Evolutionary conservation across 345 rosid genomes (phyloP), one percentile per base, ranked within the genome.

Genomic region (Salix udensis): DNA sequence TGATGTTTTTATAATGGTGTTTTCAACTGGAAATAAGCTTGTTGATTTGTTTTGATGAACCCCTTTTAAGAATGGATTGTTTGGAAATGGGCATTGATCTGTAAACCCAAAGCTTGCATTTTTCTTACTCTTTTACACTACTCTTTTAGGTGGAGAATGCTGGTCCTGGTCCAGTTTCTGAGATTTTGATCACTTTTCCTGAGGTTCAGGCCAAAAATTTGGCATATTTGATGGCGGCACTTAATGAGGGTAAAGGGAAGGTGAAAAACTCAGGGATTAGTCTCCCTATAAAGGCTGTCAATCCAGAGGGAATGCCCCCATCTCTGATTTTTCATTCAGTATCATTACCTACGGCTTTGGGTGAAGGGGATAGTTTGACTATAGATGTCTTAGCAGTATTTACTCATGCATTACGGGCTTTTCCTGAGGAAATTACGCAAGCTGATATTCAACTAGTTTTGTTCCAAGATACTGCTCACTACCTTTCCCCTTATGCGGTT

Each of bases 361-460:
- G 68, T 37, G 85, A 84, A 62, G 97, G 95, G n/a, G 88, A 86
- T 28, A 83, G 86, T 81, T 76, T 94, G 76, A 88, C 85, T 60
- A 73, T 92, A 8, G 93, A 91, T 70, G 91, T 92, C 3, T 76
- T 88, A 65, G 87, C 90, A 37, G 92, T 86, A 10, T 92, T 88
- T 71, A 88, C 93, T 42, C 91, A 84, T 65, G 76, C 82, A 13
- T 80, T 96, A 87, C 84, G 71, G 74, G 97, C 97, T 1, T 86
- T 92, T 85, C 99, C 99, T 2, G 95, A 92, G 86, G 84, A 91
- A 81, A 96, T 94, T 28, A 86, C 82, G 24, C 99, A 96, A 86
- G 90, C 89, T 76, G 97, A 92, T 78, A 84, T 86, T 73, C 99
- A 96, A 85, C 96, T 96, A 72, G 92, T 94, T 39, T 78, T 94